These are phyloP conservation scores for Polytrichum formosum DNA, from an alignment of 225 moss, liverwort and hornwort genomes.

Conservation along the genomic window DNA sequence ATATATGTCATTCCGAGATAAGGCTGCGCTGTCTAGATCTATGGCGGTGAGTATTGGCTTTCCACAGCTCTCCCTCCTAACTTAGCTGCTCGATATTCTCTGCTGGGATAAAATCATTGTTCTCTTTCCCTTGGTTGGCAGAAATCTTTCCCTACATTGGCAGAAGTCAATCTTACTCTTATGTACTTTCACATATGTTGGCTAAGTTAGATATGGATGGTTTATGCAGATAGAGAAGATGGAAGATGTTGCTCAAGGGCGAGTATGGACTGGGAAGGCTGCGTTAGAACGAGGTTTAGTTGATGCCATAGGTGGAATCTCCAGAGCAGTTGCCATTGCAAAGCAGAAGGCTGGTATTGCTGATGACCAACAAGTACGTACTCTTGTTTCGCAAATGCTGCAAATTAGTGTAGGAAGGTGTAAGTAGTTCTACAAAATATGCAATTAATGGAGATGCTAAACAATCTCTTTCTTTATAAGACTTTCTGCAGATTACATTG, in stretches of 20 bases:
- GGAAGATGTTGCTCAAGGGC: constrained; percentile 98
- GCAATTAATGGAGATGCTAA: background rate
- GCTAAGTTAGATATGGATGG: background rate
- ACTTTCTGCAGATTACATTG: no score
- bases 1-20: constrained; percentile 85
- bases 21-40: constrained; percentile 88
- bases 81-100: background rate
- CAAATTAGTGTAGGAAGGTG: no score
- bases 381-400: no score
- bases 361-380: constrained; percentile 56
- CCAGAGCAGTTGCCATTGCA: constrained; percentile 87
- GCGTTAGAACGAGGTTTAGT: constrained; percentile 72
- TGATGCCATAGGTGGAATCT: constrained; percentile 82
- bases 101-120: constrained; percentile 1
- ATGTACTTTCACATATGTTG: background rate
- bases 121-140: background rate
- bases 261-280: constrained; percentile 98
- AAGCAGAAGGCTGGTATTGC: constrained; percentile 91
- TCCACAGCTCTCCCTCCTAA: background rate
- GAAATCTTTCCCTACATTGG: background rate
- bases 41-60: constrained; percentile 60
- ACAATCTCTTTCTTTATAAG: background rate
- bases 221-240: constrained; percentile 64
- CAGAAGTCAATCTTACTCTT: background rate
- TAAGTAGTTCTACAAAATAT: no score